Conservation (phyloP, 1,284 basidiomycete species). For the Clitocybe nebularis region DNA sequence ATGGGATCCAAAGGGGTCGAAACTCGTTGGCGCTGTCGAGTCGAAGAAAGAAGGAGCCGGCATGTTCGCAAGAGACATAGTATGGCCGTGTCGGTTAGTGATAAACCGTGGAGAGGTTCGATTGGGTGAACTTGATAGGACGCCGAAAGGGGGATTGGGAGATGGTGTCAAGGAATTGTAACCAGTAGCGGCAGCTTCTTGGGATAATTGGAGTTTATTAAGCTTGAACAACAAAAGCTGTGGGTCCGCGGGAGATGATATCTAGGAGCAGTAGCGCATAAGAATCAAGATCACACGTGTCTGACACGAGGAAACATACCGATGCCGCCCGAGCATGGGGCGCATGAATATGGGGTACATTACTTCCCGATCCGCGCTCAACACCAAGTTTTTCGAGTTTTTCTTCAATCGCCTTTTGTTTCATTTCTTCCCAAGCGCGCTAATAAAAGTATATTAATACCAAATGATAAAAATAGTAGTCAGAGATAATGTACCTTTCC, state of each 20-base stretch:
- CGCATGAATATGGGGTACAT: slow-evolving; percentile 56
- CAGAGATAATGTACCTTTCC: slow-evolving; percentile 53
- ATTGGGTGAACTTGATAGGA: slow-evolving; percentile 53
- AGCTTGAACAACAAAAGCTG: slow-evolving; percentile 74
- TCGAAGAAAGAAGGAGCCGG: slow-evolving; percentile 39
- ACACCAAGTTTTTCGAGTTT: slow-evolving; percentile 76
- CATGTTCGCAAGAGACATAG: slow-evolving; percentile 63
- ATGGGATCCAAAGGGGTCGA: slow-evolving; percentile 60
- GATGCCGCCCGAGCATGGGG: slow-evolving; percentile 77
- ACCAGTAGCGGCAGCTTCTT: slow-evolving; percentile 41
- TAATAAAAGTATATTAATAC: slow-evolving; percentile 25
- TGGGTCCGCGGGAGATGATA: slow-evolving; percentile 81
- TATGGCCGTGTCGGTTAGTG: slow-evolving; percentile 61
- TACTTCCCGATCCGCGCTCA: slow-evolving; percentile 58
- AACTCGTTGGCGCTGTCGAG: slow-evolving; percentile 26
- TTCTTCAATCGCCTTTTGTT: slow-evolving; percentile 68
- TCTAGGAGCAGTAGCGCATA: slow-evolving; percentile 40
- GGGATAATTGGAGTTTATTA: slow-evolving; percentile 75
- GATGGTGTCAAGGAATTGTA: slow-evolving; percentile 56
- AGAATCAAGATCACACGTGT: slow-evolving; percentile 25
- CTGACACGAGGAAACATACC: slow-evolving; percentile 41
- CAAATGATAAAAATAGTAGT: slow-evolving; percentile 8
- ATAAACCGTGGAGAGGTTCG: slow-evolving; percentile 37
- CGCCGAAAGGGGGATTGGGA: slow-evolving; percentile 52
- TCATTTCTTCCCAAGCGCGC: slow-evolving; percentile 70